Evolutionary conservation across 164 flowering plant species (phyloP), one percentile per base, ranked within the genome.

Genomic region (Brasenia schreberi): DNA sequence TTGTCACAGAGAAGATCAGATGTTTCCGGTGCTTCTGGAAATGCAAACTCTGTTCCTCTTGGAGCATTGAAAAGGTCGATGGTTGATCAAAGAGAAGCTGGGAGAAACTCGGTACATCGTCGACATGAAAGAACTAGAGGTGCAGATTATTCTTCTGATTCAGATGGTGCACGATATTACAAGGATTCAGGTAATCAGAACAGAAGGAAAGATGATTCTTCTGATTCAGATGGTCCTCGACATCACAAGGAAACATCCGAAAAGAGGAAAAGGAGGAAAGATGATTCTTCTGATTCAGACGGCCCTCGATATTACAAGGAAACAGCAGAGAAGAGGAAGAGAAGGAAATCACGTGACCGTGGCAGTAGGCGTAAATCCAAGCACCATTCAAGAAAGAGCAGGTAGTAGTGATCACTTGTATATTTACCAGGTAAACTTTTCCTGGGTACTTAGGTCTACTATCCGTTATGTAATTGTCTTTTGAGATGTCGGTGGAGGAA

Each of bases 211-310:
- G 27, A 2, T 2, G 27, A 23, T 2, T 23, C 27, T 23, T 23
- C 27, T 2, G 2, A 23, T 23, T 23, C 27, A 23, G 27, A 23
- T 23, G 27, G 2, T 23, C 27, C 27, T 23, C 27, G 27, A 23
- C 56, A 76, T 64, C 83, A 85, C 18, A 81, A 80, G 70, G 78
- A 81, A 53, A 80, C 85, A 73, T 65, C 68, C 42, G 73, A 72
- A 62, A 81, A 76, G 76, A 82, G 73, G 66, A 84, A 80, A 58
- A 72, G 66, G 61, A 72, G 66, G 65, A 80, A 67, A 14, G 77
- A 74, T 64, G 87, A 77, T 63, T 39, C 43, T 73, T 45, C 53
- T 45, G 53, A 45, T 45, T 45, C 53, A 7, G 53, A 45, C 12
- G 60, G 68, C 17, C 78, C 74, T 52, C 77, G 69, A 19, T 59